Percentiles rank a stretch among this genome's conserved stretches.
Conservation (phyloP, 371 early-diverging fungal species). For the Batkoa obscura region DNA sequence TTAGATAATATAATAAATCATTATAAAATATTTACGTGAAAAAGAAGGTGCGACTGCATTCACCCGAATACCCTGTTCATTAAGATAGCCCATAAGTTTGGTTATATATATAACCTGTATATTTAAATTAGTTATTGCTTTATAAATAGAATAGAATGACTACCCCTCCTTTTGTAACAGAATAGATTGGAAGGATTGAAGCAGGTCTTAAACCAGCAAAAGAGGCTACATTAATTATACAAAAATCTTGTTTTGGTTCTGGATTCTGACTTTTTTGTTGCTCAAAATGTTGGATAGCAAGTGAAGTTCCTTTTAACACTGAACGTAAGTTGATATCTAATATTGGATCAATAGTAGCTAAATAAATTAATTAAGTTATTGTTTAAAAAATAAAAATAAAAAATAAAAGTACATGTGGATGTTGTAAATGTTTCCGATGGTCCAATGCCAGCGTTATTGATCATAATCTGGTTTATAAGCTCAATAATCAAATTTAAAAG, state of each 20-base stretch:
- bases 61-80: neutral
- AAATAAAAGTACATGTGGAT: neutral
- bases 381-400: too few species aligned
- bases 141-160: too few species aligned
- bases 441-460: slow-evolving; percentile 2
- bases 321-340: neutral
- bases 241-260: neutral
- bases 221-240: neutral
- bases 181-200: neutral
- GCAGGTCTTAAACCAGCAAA: neutral
- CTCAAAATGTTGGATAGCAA: slow-evolving; percentile 1
- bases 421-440: neutral
- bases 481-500: neutral
- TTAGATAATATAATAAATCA: neutral
- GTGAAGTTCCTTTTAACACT: neutral
- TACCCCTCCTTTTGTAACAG: neutral
- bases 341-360: neutral
- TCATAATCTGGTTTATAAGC: neutral
- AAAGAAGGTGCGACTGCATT: neutral
- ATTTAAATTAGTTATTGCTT: neutral
- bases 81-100: neutral
- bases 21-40: neutral
- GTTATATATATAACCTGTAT: neutral
- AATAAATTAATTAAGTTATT: too few species aligned
- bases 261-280: neutral